These are phyloP conservation scores for Lindgomyces ingoldianus DNA, from an alignment of 495 filamentous ascomycete genomes.

Conservation along the genomic window DNA sequence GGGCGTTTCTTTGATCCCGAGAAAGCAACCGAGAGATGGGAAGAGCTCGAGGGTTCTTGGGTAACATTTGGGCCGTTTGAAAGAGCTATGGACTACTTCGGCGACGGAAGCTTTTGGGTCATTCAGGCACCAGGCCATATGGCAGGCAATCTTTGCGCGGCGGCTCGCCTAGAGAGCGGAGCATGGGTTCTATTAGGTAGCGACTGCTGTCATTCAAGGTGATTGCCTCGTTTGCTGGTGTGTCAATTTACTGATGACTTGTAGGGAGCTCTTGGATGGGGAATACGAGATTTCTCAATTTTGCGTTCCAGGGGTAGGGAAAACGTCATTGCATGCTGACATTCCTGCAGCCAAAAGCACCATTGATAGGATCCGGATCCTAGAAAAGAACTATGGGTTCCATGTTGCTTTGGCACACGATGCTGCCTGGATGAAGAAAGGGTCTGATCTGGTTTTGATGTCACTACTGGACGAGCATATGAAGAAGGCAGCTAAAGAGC, in stretches of 20 bases:
- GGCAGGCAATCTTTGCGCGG: conserved; percentile 39
- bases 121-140: conserved; percentile 44
- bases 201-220: conserved; percentile 37
- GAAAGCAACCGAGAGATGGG: conserved; percentile 28
- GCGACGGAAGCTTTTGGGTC: conserved; percentile 43
- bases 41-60: conserved; percentile 30
- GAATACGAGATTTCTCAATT: conserved; percentile 30
- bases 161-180: conserved; percentile 16
- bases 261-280: conserved; percentile 33
- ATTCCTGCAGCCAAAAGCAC: conserved; percentile 24
- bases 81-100: conserved; percentile 41
- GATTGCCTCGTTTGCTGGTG: not conserved
- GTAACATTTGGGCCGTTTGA: conserved; percentile 40
- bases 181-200: conserved; percentile 32
- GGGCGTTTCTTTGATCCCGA: conserved; percentile 34
- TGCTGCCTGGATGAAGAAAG: conserved; percentile 26
- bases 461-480: conserved; percentile 33
- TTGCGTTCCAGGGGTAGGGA: conserved; percentile 23
- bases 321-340: conserved; percentile 29
- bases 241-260: not conserved
- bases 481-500: conserved; percentile 21
- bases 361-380: conserved; percentile 14
- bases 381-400: conserved; percentile 24
- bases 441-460: conserved; percentile 22
- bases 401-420: conserved; percentile 35